These are phyloP conservation scores for button mushroom (Agaricus bisporus) DNA, from an alignment of 768 basidiomycete genomes.

Conservation along the genomic window DNA sequence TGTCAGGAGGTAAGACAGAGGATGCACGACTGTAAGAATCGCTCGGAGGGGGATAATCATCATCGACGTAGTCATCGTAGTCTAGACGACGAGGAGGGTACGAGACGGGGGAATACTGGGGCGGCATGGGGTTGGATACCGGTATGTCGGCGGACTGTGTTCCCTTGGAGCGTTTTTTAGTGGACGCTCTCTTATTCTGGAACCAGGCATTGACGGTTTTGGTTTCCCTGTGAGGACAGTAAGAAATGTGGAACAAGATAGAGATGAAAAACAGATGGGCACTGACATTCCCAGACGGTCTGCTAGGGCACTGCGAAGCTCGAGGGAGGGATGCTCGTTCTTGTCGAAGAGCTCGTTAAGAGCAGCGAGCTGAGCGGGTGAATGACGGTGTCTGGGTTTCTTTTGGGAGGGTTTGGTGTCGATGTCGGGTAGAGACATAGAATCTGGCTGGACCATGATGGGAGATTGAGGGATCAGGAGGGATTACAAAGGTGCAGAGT, in stretches of 20 bases:
- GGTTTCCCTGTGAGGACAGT: constrained; percentile 51
- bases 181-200: constrained; percentile 80
- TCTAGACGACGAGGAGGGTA: constrained; percentile 19
- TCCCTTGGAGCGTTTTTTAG: constrained; percentile 51
- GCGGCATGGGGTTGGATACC: constrained; percentile 11
- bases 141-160: constrained; percentile 19
- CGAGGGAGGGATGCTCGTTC: constrained; percentile 68
- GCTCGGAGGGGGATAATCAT: constrained; percentile 27
- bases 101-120: constrained; percentile 21
- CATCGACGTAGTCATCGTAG: constrained; percentile 25
- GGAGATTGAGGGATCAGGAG: constrained; percentile 18
- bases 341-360: constrained; percentile 76
- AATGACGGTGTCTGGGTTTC: constrained; percentile 78
- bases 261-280: constrained; percentile 12
- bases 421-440: constrained; percentile 18
- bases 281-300: constrained; percentile 73
- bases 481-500: constrained; percentile 20
- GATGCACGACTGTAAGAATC: constrained; percentile 21
- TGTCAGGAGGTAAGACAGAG: constrained; percentile 27
- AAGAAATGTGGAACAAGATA: constrained; percentile 11
- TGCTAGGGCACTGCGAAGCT: constrained; percentile 62
- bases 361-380: constrained; percentile 63
- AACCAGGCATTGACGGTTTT: constrained; percentile 87
- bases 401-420: constrained; percentile 40
- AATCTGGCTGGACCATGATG: constrained; percentile 19